Conservation (phyloP, 1,284 basidiomycete genomes). For the Cerrena zonata region DNA sequence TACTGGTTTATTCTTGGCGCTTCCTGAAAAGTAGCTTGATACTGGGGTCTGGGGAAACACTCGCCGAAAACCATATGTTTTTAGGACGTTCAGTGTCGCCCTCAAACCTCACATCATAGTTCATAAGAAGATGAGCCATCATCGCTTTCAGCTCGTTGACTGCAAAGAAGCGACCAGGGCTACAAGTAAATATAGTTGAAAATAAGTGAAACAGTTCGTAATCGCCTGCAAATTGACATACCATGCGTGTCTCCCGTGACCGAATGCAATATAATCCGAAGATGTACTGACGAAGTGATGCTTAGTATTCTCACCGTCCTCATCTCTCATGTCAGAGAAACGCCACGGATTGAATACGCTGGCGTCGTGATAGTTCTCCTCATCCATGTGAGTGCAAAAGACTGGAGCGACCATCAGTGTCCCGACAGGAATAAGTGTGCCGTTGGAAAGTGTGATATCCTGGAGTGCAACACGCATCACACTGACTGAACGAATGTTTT, state of each 20-base stretch:
- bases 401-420: no score
- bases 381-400: constrained; percentile 36
- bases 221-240: constrained; percentile 18
- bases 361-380: constrained; percentile 36
- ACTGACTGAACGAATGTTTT: no score
- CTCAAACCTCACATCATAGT: constrained; percentile 41
- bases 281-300: constrained; percentile 32
- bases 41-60: constrained; percentile 2
- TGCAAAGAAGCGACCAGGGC: constrained; percentile 33
- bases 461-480: constrained; percentile 24
- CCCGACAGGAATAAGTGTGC: constrained; percentile 38
- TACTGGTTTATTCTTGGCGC: no score
- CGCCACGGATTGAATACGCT: constrained; percentile 40
- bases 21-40: constrained; percentile 13
- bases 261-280: constrained; percentile 37
- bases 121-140: constrained; percentile 37
- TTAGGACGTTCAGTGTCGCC: constrained; percentile 22
- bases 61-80: constrained; percentile 3
- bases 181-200: not conserved
- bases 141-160: constrained; percentile 40
- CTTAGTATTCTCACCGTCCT: constrained; percentile 18
- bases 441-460: constrained; percentile 36
- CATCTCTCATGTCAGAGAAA: constrained; percentile 37
- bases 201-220: not conserved
- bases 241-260: constrained; percentile 41